Base-by-base conservation (phyloP, 1,139 yeast species). In the Kodamaea plutei region DNA sequence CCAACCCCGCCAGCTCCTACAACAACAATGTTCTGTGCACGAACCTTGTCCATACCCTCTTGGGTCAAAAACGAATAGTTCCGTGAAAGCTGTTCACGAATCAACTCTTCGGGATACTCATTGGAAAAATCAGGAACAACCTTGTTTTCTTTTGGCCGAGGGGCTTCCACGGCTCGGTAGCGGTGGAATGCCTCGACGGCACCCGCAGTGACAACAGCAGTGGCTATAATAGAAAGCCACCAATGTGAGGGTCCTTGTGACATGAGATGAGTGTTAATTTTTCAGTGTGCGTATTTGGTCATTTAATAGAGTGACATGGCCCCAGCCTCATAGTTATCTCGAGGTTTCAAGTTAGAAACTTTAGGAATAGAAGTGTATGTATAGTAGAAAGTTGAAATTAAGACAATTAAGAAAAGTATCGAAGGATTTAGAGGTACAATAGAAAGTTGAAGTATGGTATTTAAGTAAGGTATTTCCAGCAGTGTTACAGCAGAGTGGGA, bases 1-100 rank as follows among this genome's bases (percentile, higher is more conserved):
- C 98, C 98, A 20, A 91, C 98, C 28, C 98, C 98, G 31, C 98
- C 98, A 7, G 91, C 94, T 17, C 98, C 98, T n/a, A 91, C 96
- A 11, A 91, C 84, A 3, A 87, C 82, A 2, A 91, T 75, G 38
- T 76, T 71, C 46, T 87, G 81, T n/a, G 66, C 57, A 35, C 95
- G 76, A 13, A 91, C 74, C 39, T 76, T 76, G n/a, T 61, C 56
- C 76, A 87, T 78, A 1, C 96, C 97, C 12, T 79, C 83, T 30
- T 81, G 84, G 3, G 95, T 88, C 20, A 91, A 65, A 50, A 91
- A 91, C 2, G 95, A 96, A 52, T 85, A 83, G 62, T 89, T 91
- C 43, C 98, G 69, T 0, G 97, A 95, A 25, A 89, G 72, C 54
- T 91, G 97, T 58, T 91, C 98, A 37, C 81, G 73, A 31, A 87